Evolutionary conservation across 495 filamentous ascomycete species (phyloP).

Genomic region (Xylaria flabelliformis): DNA sequence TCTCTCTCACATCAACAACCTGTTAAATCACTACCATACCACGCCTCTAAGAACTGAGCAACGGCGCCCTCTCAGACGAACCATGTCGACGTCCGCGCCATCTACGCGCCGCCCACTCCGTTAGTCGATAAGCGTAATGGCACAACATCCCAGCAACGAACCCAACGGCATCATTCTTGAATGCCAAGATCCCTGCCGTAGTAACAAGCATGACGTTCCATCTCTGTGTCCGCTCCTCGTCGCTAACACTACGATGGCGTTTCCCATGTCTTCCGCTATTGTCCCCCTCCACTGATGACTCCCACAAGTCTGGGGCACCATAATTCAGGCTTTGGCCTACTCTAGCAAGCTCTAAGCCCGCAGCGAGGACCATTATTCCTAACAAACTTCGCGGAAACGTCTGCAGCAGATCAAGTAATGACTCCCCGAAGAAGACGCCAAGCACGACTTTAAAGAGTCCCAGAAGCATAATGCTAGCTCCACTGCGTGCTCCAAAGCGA

Average conservation of each 20-base stretch:
- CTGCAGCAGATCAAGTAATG: slow-evolving; percentile 68
- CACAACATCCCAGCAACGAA: slow-evolving; percentile 82
- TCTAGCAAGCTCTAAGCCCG: slow-evolving; percentile 82
- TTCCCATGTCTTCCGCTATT: slow-evolving; percentile 13
- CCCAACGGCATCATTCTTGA: slow-evolving; percentile 86
- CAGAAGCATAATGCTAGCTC: slow-evolving; percentile 79
- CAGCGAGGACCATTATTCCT: slow-evolving; percentile 87
- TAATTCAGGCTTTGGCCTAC: slow-evolving; percentile 84
- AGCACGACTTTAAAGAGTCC: slow-evolving; percentile 77
- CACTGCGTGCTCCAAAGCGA: slow-evolving; percentile 88
- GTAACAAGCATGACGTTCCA: slow-evolving; percentile 92
- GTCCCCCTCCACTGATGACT: slow-evolving; percentile 33
- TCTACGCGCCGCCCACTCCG: slow-evolving; percentile 47
- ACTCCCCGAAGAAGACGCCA: slow-evolving; percentile 74
- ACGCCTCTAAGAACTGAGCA: slow-evolving; percentile 33
- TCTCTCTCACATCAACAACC: neutral
- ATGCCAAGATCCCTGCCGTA: slow-evolving; percentile 78
- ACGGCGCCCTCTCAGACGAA: slow-evolving; percentile 37
- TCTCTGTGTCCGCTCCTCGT: slow-evolving; percentile 68
- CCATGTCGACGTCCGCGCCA: slow-evolving; percentile 29
- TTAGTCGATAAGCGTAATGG: slow-evolving; percentile 59
- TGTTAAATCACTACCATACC: neutral
- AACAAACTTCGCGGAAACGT: slow-evolving; percentile 76
- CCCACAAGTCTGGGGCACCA: slow-evolving; percentile 66
- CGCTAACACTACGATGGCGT: slow-evolving; percentile 48